Evolutionary conservation across 169 alveolate species (phyloP).

Genomic region (Plasmodium chabaudi): DNA sequence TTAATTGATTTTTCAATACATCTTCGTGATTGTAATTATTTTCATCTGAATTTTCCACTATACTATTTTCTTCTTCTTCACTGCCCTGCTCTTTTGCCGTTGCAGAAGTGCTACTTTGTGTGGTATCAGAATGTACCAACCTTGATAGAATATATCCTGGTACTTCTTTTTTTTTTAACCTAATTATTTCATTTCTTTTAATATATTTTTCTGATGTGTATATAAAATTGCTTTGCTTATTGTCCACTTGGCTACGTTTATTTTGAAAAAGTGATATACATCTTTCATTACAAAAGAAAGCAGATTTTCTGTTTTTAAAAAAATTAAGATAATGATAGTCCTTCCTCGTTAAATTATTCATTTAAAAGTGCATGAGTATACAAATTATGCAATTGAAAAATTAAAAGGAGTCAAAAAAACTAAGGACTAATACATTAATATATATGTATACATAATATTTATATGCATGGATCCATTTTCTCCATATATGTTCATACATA

Average conservation of each 20-base stretch:
- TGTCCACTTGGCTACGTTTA: background rate
- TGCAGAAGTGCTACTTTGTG: background rate
- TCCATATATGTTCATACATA: no score
- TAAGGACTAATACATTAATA: background rate
- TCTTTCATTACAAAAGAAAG: background rate
- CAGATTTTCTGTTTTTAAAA: background rate
- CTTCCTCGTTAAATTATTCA: background rate
- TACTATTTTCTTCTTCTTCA: background rate
- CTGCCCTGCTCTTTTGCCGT: background rate
- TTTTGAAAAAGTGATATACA: background rate
- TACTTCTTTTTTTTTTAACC: no score
- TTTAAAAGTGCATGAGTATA: no score
- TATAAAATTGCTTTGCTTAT: no score
- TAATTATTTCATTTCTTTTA: no score
- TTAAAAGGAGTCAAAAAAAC: background rate
- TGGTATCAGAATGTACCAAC: no score
- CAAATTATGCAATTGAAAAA: no score
- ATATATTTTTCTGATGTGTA: no score
- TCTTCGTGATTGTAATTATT: no score
- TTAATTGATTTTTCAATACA: background rate
- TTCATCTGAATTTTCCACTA: background rate
- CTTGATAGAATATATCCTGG: no score
- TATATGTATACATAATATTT: background rate
- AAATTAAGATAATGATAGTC: background rate
- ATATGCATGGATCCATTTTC: no score